Base-by-base conservation (phyloP, 2,329 filamentous ascomycete species). In the Xylaria sp. region DNA sequence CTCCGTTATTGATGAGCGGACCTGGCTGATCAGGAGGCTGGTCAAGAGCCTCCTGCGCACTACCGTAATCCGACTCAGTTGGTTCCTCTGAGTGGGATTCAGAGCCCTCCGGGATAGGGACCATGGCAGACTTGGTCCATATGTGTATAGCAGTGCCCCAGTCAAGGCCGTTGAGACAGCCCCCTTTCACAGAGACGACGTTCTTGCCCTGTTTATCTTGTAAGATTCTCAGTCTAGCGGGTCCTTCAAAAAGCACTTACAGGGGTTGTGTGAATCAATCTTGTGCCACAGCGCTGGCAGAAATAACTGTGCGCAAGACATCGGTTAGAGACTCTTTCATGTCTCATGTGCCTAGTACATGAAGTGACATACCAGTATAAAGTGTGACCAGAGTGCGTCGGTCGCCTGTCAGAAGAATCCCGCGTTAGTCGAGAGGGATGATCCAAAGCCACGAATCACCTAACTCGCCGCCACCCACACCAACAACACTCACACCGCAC, bases 51-150 rank as follows among this genome's bases (percentile, higher is more conserved):
- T 85, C 84, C 74, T 86, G 84, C 8, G 78, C 77, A 18, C 75
- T 74, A 50, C 83, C 78, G 68, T 85, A 87, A 13, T 82, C 81
- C 13, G 81, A 82, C 50, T 76, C 78, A 0, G 72, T 60, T 2
- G 87, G 87, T 65, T 87, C 85, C 67, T 87, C 88, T 15, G 85
- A 84, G 76, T 87, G 85, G 6, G 81, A 79, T 80, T 90, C 88
- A 34, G 84, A 86, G 10, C 88, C 87, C 73, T 91, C 89, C 2
- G 90, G 90, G 71, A 92, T 91, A 41, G 89, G 87, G 20, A 92
- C 84, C 83, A 92, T 89, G 73, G 90, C 90, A 51, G 84, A 86
- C 74, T 88, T 88, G 23, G 88, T 90, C 87, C 88, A 92, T 73
- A 92, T 89, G 81, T 93, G 90, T 72, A 88, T 87, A 34, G 89